Conservation (phyloP, 139 green algal genomes). For the Haematococcus lacustris region DNA sequence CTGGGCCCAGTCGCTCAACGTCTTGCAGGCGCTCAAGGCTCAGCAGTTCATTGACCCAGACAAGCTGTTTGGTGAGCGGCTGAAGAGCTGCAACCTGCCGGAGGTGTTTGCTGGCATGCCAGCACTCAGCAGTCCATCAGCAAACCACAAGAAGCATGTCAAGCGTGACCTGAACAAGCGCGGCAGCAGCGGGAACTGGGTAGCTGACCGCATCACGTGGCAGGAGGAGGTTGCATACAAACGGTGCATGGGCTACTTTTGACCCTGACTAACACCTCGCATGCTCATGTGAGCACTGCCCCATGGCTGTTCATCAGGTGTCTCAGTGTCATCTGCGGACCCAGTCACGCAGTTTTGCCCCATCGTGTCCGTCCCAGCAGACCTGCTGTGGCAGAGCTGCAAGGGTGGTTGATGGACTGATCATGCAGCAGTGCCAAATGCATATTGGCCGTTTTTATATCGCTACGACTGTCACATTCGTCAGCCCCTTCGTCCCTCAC, state of each 20-base stretch:
- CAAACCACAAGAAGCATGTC: background rate
- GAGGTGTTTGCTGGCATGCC: background rate
- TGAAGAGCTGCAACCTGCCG: background rate
- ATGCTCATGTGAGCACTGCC: too few relatives aligned
- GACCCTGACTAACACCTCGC: background rate
- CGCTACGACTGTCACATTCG: too few relatives aligned
- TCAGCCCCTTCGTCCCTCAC: too few relatives aligned
- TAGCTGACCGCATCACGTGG: constrained; percentile 13
- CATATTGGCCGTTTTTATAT: too few relatives aligned
- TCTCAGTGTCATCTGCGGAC: too few relatives aligned
- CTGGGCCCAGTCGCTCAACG: background rate
- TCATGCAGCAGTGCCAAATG: too few relatives aligned
- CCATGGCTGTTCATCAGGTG: too few relatives aligned
- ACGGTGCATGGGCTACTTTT: constrained; percentile 12
- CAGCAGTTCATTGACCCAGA: background rate
- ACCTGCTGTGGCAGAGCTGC: too few relatives aligned
- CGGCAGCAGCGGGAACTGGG: constrained; percentile 18
- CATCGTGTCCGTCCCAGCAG: too few relatives aligned
- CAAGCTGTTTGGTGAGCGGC: background rate
- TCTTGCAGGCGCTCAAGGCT: background rate
- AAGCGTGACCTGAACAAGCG: constrained; percentile 9
- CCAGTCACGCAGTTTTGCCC: too few relatives aligned
- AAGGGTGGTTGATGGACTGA: too few relatives aligned
- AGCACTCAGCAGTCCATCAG: background rate
- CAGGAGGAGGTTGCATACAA: constrained; percentile 19